Evolutionary conservation across 1,284 basidiomycete species (phyloP), one percentile per base, ranked within the genome.

Genomic region (Puccinia triticina): DNA sequence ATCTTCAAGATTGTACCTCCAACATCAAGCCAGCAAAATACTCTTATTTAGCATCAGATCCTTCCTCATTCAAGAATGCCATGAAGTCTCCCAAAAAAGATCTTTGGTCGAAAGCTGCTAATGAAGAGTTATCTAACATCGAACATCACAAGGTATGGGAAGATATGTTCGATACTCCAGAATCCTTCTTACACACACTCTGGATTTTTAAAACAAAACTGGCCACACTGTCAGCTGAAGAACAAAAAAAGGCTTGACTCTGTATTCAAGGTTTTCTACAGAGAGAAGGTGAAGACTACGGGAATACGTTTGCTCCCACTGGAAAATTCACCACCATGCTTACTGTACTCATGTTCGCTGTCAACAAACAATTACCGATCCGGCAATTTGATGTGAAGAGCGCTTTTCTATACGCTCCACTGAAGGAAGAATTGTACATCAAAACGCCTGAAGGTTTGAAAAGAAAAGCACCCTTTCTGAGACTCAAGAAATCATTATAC

Each of bases 191-290:
- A n/a, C n/a, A n/a, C n/a, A n/a, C n/a, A n/a, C n/a, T n/a, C n/a
- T n/a, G n/a, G n/a, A n/a, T n/a, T n/a, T n/a, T n/a, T n/a, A n/a
- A n/a, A n/a, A n/a, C n/a, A n/a, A n/a, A n/a, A n/a, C n/a, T n/a
- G n/a, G n/a, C n/a, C n/a, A n/a, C n/a, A n/a, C n/a, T n/a, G n/a
- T n/a, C n/a, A n/a, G n/a, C n/a, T n/a, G n/a, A n/a, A n/a, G n/a
- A n/a, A n/a, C n/a, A n/a, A n/a, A n/a, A n/a, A n/a, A n/a, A n/a
- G n/a, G n/a, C n/a, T n/a, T n/a, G 10, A 37, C 67, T 89, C 0
- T 88, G 89, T 0, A 89, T 88, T 0, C 86, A 88, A 64, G 89
- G 89, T 0, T 90, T 88, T 85, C 84, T 85, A 0, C 90, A 90
- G 84, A 83, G 85, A 0, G 84, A 85, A 2, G 88, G 89, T 0